Evolutionary conservation across 495 filamentous ascomycete species (phyloP), one percentile per base, ranked within the genome.

Genomic region (Achaetomiella virescens): DNA sequence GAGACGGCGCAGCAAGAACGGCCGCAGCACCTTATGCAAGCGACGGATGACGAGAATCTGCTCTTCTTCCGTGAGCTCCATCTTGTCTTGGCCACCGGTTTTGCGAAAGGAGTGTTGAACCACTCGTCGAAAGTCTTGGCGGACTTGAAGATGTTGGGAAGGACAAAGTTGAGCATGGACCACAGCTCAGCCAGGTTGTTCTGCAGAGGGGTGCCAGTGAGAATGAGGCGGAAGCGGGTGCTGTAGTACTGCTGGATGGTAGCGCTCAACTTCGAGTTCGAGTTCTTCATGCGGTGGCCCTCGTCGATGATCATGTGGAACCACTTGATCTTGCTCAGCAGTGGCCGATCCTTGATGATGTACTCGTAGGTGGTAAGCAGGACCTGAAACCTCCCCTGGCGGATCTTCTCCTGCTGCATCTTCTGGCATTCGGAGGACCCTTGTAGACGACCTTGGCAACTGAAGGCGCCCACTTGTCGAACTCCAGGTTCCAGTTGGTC

Each of bases 291-390:
- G 65, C 93, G 91, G 72, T 98, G 93, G 71, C 93, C 93, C 77
- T 98, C 93, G 62, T 98, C 93, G 52, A 98, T 95, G 60, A 98
- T 96, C 93, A 98, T 97, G 73, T 98, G 95, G 49, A 93, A 86
- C 93, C 93, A 98, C 70, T 96, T 96, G 67, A 98, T 88, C 77
- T 97, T 97, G 74, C 86, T 90, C 29, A 98, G 76, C 48, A 98
- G 77, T 1, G 91, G 91, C 22, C 92, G 86, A 64, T 98, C 93
- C 75, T 97, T 97, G 77, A 98, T 98, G 70, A 98, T 96, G 77
- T 96, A 98, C 71, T 98, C 93, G 72, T 97, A 98, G 10, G 93
- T 98, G 1, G 93, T 98, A 33, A 98, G 75, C 2, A 98, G 77
- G 53, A 98, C 93, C 69, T 98, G 93, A 80, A 97, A 98, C 46